Conservation (phyloP, 208 protist species). For the Balamuthia mandrillaris region DNA sequence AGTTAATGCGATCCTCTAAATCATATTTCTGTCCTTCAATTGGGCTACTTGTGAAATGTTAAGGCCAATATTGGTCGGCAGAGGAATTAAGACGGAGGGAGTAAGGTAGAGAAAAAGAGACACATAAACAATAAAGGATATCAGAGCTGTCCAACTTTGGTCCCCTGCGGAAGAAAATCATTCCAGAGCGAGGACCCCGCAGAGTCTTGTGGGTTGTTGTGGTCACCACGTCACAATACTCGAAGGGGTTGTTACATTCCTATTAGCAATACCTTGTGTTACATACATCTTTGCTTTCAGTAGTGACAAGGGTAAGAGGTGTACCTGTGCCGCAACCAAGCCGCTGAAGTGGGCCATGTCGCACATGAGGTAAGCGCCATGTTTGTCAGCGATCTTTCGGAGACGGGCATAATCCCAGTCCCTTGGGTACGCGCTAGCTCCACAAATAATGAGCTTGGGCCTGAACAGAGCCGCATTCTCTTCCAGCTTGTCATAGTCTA, state of each 20-base stretch:
- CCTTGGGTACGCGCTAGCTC: constrained; percentile 93
- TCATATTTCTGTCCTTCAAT: constrained; percentile 59
- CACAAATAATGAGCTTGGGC: constrained; percentile 79
- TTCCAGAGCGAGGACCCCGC: constrained; percentile 93
- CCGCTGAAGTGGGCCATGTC: constrained; percentile 98
- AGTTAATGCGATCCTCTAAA: constrained; percentile 89
- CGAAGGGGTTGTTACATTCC: constrained; percentile 85
- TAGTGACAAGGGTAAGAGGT: not conserved
- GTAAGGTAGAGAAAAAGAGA: too few species aligned
- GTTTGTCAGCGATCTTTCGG: constrained; percentile 78
- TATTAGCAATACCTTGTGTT: too few species aligned
- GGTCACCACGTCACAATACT: constrained; percentile 96
- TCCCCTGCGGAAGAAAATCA: constrained; percentile 96
- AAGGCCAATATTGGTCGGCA: too few species aligned
- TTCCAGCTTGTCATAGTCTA: constrained; percentile 94
- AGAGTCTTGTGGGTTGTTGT: constrained; percentile 99
- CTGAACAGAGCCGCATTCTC: constrained; percentile 82
- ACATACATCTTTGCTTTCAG: not conserved
- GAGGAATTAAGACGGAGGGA: too few species aligned
- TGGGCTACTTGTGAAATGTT: too few species aligned
- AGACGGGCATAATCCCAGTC: constrained; percentile 93
- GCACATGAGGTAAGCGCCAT: constrained; percentile 87
- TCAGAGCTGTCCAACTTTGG: not conserved
- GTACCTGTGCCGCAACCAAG: constrained; percentile 83
- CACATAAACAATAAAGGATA: too few species aligned